Evolutionary conservation across 140 eudicot genomes (phyloP), one percentile per base, ranked within the genome.

Genomic region (Flaveria floridana): DNA sequence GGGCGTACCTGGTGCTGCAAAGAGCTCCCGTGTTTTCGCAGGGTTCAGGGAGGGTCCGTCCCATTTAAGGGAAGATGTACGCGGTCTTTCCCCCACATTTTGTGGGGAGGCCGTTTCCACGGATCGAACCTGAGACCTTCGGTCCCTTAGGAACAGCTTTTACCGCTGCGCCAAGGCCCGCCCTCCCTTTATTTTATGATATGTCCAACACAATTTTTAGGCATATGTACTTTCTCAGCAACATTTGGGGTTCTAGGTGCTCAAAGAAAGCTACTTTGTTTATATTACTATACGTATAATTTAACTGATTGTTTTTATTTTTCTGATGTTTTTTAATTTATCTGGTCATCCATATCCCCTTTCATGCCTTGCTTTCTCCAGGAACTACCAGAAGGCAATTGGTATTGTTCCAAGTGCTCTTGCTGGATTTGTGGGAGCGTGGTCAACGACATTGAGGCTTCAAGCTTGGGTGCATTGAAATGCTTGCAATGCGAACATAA

Each of bases 331-430:
- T 73, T 26, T 61, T 57, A 28, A 41, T 25, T 15, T 50, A 66
- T 80, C 20, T 70, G 39, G 46, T 58, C 34, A 3, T 26, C 3
- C 63, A 48, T 70, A 70, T 70, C 28, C 37, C 30, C 72, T 58
- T 56, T 34, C 41, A 9, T 53, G 63, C 18, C 21, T 73, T 73
- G 28, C 57, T 72, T 74, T 50, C 20, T 58, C 50, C 83, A 94
- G 99, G 97, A 90, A 57, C 75, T 94, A 65, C 99, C 99, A 25
- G 97, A 94, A 79, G 99, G 99, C 73, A 88, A 84, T 76, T 94
- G 99, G 99, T 94, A 94, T 59, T 94, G 99, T 82, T 82, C 92
- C 5, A 87, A 87, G 55, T 94, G 97, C 88, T 82, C 95, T 53
- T 94, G 99, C 83, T 86, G 83, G 85, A 80, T 81, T 48, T 94